Conservation (phyloP, 345 rosid species). For the Citrus cavaleriei region DNA sequence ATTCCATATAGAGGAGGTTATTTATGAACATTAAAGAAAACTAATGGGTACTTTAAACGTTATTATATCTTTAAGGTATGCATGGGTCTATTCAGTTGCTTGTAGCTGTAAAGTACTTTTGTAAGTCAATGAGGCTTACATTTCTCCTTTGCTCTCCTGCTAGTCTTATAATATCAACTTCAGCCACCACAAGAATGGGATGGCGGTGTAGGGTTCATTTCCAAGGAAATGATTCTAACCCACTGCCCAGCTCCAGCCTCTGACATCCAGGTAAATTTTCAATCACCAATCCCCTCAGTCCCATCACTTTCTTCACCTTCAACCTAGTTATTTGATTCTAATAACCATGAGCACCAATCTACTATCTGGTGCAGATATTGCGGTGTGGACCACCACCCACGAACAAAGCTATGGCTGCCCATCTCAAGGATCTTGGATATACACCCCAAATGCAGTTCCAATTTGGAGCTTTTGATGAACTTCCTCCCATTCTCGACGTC, state of each 20-base stretch:
- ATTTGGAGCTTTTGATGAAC: conserved; percentile 25
- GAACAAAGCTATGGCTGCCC: conserved; percentile 18
- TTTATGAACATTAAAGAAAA: background rate
- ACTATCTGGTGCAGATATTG: conserved; percentile 32
- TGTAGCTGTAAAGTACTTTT: too few species aligned
- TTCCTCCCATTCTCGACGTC: background rate
- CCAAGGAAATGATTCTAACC: conserved; percentile 56
- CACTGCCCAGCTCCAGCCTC: conserved; percentile 58
- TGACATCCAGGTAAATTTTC: conserved; percentile 40
- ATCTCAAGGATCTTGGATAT: conserved; percentile 52
- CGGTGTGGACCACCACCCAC: conserved; percentile 63
- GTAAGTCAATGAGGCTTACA: too few species aligned
- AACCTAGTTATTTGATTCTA: background rate
- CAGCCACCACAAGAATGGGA: conserved; percentile 60
- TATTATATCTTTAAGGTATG: background rate
- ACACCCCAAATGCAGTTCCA: conserved; percentile 59
- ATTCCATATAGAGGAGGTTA: background rate
- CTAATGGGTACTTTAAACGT: background rate
- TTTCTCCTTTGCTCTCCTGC: background rate
- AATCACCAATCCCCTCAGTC: background rate
- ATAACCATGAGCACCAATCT: background rate
- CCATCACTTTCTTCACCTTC: background rate
- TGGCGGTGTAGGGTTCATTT: conserved; percentile 56
- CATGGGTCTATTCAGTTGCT: too few species aligned
- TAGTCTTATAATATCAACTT: conserved; percentile 4